Base-by-base conservation (phyloP, 495 filamentous ascomycete genomes). In the Aspergillus diversus region DNA sequence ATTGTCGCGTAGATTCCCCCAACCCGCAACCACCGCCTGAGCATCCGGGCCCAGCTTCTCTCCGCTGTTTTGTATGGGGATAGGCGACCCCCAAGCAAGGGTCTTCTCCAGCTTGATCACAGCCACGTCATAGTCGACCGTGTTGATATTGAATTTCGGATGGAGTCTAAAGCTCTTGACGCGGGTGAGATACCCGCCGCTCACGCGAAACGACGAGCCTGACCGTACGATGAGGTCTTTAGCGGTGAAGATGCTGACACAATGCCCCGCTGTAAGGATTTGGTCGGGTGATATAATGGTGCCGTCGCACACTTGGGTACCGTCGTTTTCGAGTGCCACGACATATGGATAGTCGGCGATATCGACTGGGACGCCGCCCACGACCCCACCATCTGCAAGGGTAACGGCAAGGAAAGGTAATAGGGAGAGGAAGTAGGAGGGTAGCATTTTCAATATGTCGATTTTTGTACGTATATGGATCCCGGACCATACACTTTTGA, bases 211-310 rank as follows among this genome's bases (percentile, higher is more conserved):
- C 13, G 62, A 47, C 5, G 62, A 60, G 32, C 56, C 56, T 0
- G 42, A 47, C 15, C 62, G 62, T 50, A 64, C 56, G 32, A 11
- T 27, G 5, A 64, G 42, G n/a, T 33, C 17, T 49, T 34, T 34
- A 15, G 56, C 56, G 15, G 39, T 34, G 15, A 31, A 32, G 50
- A 37, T 43, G 50, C 31, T 7, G 13, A 58, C 50, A 42, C 62
- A 64, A 51, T 64, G 62, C 51, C 34, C 62, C 17, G 62, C 62
- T 5, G 62, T 64, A 5, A 64, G 34, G 39, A 64, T 32, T 42
- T 55, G 58, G 2, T 53, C 13, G n/a, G 12, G 9, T 37, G 33
- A 33, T 39, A 64, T 59, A n/a, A 64, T 64, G 16, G 17, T 49
- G 51, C 62, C 62, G 21, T 57, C 62, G 51, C 62, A 63, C 21